phyloP scores from a whole-genome alignment of 2,329 filamentous ascomycete genomes.

The Colletotrichum filicis region DNA sequence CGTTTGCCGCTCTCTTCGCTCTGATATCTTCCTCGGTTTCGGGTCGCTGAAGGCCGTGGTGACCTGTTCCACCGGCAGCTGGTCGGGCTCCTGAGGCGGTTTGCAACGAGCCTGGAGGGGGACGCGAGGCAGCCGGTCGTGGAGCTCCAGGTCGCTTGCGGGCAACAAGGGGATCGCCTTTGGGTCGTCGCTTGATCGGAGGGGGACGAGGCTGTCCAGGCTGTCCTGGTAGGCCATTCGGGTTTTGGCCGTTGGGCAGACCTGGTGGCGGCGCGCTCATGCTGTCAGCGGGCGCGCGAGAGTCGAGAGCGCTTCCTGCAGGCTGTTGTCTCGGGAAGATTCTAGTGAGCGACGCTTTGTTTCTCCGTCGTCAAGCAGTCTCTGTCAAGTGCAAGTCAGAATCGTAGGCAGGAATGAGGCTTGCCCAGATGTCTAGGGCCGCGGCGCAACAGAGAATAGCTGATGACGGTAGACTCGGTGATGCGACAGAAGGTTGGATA shows the following conservation, averaged over 20 bases:
- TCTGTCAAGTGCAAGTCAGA: not conserved
- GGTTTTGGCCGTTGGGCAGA: constrained; percentile 41
- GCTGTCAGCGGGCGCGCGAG: constrained; percentile 28
- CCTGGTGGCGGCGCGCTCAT: constrained; percentile 58
- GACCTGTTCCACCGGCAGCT: constrained; percentile 19
- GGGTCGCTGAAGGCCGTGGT: constrained; percentile 29
- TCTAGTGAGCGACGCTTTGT: not conserved
- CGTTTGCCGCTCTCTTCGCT: constrained; percentile 45
- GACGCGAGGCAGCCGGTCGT: constrained; percentile 41
- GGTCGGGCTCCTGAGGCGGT: constrained; percentile 33
- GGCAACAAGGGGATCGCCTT: constrained; percentile 72
- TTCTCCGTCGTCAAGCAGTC: not conserved
- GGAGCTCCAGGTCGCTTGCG: constrained; percentile 61
- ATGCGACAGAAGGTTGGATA: not conserved
- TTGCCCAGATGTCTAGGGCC: not conserved
- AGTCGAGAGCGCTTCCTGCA: not conserved
- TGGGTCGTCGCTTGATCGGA: constrained; percentile 55
- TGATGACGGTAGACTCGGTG: not conserved
- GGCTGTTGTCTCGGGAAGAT: not conserved
- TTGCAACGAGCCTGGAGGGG: constrained; percentile 39
- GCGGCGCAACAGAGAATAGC: constrained; percentile 4
- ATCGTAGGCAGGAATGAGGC: not conserved
- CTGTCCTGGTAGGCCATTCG: constrained; percentile 44
- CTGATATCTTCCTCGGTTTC: constrained; percentile 41
- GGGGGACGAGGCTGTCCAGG: constrained; percentile 46